Base-by-base conservation (phyloP, 2,329 filamentous ascomycete genomes). In the Ceratocystis ficicola region DNA sequence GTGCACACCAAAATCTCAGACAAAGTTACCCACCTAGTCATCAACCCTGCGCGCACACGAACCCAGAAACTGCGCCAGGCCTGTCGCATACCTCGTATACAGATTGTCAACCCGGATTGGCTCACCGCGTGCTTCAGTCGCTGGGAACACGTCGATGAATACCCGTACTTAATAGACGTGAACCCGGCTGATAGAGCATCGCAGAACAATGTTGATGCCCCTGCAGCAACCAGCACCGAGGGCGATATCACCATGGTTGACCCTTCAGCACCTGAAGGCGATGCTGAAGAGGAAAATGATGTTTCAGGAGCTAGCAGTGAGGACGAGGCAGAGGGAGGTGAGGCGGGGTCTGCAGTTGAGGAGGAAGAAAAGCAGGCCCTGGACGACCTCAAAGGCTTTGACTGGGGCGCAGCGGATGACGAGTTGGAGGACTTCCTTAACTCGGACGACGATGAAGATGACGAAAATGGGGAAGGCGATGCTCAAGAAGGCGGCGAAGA, bases 41-140 rank as follows among this genome's bases (percentile, higher is more conserved):
- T 88, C 7, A 86, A 84, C 63, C 84, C 83, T 20, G 80, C 83
- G 17, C 81, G 87, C 28, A 88, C 88, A 41, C 86, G 92, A 25
- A 97, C 94, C 0, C 87, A 90, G 64, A 99, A 99, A 76, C 90
- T 97, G 55, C 87, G 89, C 61, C 87, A 92, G 74, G 94, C 94
- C 0, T 86, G 89, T 15, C 85, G 86, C 69, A 88, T 90, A 65
- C 80, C 87, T 0, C 84, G 85, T 63, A 89, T 97, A 75, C 92
- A 91, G 73, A 95, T 99, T 67, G 94, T 99, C 61, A 91, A 87
- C 70, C 88, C 91, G 64, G 85, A 90, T 71, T 99, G 94, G 94
- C 84, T 99, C 36, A 81, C 86, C 41, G 88, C 92, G 70, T 95
- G 87, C 65, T 84, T 97, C 69, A 87, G 85, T 30, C 87, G 88